A percentile compares a stretch with the other conserved stretches of the same genome.
Conservation (phyloP, 768 basidiomycete species). For the Boletus insuetus region DNA sequence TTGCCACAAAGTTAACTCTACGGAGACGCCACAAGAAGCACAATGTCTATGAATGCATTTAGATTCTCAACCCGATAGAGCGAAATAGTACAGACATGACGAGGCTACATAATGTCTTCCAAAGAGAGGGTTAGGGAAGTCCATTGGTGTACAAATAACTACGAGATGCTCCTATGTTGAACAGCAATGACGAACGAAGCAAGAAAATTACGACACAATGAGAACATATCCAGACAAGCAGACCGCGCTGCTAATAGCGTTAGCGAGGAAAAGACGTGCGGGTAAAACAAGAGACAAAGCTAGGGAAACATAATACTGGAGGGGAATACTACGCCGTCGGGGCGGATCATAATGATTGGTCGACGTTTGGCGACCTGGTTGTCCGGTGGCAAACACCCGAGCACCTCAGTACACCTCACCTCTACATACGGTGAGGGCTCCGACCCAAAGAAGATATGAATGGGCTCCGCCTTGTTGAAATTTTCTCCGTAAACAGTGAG, state of each 20-base stretch:
- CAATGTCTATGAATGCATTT: slow-evolving; percentile 19
- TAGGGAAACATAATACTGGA: slow-evolving; percentile 80
- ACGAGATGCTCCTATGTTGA: slow-evolving; percentile 28
- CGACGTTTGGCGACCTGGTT: slow-evolving; percentile 63
- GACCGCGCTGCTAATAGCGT: slow-evolving; percentile 30
- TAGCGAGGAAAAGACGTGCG: slow-evolving; percentile 14
- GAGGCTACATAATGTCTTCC: slow-evolving; percentile 33
- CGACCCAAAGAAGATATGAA: slow-evolving; percentile 82
- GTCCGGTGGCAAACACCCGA: slow-evolving; percentile 80
- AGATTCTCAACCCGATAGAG: slow-evolving; percentile 14
- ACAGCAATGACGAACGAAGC: slow-evolving; percentile 18
- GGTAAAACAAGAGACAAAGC: slow-evolving; percentile 21
- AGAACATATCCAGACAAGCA: slow-evolving; percentile 20
- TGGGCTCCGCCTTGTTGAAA: slow-evolving; percentile 79
- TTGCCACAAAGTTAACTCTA: slow-evolving; percentile 9
- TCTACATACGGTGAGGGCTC: slow-evolving; percentile 87
- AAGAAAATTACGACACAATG: slow-evolving; percentile 21
- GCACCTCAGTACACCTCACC: slow-evolving; percentile 82
- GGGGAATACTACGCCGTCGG: slow-evolving; percentile 86
- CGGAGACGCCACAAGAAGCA: slow-evolving; percentile 5
- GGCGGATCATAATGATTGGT: slow-evolving; percentile 77
- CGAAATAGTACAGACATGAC: slow-evolving; percentile 24
- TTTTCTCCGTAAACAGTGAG: slow-evolving; percentile 88
- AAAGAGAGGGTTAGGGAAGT: slow-evolving; percentile 20
- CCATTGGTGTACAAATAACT: slow-evolving; percentile 33